Base-by-base conservation (phyloP, 768 basidiomycete genomes). In the Calocera viscosa region DNA sequence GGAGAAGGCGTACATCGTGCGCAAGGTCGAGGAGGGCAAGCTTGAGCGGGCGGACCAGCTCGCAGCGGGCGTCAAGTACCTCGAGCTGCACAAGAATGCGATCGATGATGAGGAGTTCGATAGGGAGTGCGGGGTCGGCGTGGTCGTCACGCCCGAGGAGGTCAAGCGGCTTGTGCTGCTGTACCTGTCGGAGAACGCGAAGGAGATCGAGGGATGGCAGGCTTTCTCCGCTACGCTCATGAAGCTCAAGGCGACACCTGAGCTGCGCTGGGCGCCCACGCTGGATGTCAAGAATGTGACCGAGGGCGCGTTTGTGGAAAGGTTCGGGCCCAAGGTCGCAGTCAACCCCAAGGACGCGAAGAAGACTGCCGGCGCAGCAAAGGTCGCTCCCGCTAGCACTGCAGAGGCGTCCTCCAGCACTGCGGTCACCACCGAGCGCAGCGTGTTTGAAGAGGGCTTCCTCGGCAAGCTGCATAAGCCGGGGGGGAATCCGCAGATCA, bases 401-500 rank as follows among this genome's bases (percentile, higher is more conserved):
- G 47, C 60, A n/a, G 38, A 68, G 1, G 1, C 49, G 22, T n/a
- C 33, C n/a, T 12, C 66, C 1, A 24, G 67, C 8, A 47, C 65
- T 16, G 26, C 63, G 0, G 38, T 41, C 1, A 26, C 24, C 0
- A 78, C 73, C 70, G 79, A 76, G 22, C 74, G 74, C 26, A 74
- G 86, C 0, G 89, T 98, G 26, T 99, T 98, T 73, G 87, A 90
- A 68, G 92, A 95, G 74, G 96, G 96, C 2, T 98, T 95, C 79
- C 84, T 99, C 14, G 92, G 92, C 0, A 80, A 84, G 66, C 85
- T 99, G 32, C 94, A 99, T 75, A 92, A 87, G 73, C 91, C 93
- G 10, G 96, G 96, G 47, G 94, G 82, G 73, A 99, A 97, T 77
- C 87, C 89, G 26, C 96, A 99, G 76, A 82, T 90, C 41, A 82